These are phyloP conservation scores for Schoenoplectus tabernaemontani DNA, from an alignment of 202 grass and related monocot species.

Conservation along the genomic window DNA sequence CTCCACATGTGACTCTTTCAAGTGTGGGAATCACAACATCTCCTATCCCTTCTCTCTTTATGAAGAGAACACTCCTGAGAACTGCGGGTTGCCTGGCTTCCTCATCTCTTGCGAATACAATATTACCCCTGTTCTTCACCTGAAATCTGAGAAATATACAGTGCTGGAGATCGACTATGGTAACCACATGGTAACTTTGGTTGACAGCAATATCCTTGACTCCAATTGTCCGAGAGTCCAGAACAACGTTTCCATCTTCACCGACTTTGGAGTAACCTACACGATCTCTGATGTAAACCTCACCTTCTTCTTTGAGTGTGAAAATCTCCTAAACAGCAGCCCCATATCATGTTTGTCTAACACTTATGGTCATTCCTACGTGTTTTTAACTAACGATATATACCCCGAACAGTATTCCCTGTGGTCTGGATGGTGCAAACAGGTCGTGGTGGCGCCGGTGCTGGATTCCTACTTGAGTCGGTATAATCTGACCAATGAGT, in stretches of 20 bases:
- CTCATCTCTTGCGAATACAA: conserved; percentile 19
- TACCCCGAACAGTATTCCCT: not conserved
- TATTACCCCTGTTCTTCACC: conserved; percentile 16
- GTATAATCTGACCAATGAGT: not conserved
- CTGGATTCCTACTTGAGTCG: not conserved
- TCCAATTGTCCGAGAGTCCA: conserved; percentile 4
- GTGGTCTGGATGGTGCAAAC: not conserved
- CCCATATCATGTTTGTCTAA: not conserved
- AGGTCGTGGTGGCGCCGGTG: conserved; percentile 22
- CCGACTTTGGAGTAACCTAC: not conserved
- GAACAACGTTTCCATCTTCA: conserved; percentile 39
- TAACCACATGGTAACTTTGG: conserved; percentile 26
- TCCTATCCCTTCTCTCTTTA: conserved; percentile 41
- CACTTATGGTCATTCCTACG: not conserved
- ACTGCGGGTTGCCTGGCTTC: conserved; percentile 58
- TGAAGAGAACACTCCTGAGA: not conserved
- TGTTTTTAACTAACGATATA: not conserved
- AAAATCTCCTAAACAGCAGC: fast-evolving
- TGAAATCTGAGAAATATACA: conserved; percentile 20
- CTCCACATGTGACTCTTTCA: not conserved
- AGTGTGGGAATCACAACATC: conserved; percentile 34
- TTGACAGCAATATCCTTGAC: not conserved
- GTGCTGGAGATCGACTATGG: conserved; percentile 28
- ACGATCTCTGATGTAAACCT: not conserved
- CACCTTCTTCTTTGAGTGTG: conserved; percentile 41